Base-by-base conservation (phyloP, 352 stramenopile genomes). In the Phytophthora crassamura region DNA sequence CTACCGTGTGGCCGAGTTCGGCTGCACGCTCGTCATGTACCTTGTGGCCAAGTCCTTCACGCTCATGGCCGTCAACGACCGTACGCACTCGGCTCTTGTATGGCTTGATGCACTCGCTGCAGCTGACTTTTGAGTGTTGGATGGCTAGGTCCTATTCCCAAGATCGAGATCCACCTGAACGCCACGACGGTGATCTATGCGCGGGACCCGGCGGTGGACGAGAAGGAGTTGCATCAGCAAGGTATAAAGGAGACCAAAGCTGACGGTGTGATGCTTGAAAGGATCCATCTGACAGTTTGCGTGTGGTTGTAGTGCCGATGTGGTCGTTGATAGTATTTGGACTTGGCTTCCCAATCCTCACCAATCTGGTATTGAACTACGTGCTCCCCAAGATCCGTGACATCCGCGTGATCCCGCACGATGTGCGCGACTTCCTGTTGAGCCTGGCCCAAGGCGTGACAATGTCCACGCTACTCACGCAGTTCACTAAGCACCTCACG, bases 251-350 rank as follows among this genome's bases (percentile, higher is more conserved):
- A 25, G 22, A 25, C 22, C 22, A 25, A 25, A 25, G 22, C 22
- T 25, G 22, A 25, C 22, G 22, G 22, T 25, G 22, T 25, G 22
- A 25, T 25, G 22, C 22, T 25, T 25, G 22, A 25, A 4, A 3
- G 22, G n/a, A n/a, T n/a, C 22, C 22, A 25, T 25, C 22, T 25
- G 22, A n/a, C n/a, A n/a, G n/a, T n/a, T n/a, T n/a, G n/a, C n/a
- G n/a, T n/a, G n/a, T n/a, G n/a, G n/a, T n/a, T n/a, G n/a, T n/a
- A 85, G 83, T 90, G 22, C 70, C 77, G 3, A 86, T 87, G 71
- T 45, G 51, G 43, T 57, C 69, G 32, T 64, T 88, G 8, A 61
- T 80, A 9, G 39, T 75, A 16, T 59, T 64, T 15, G 67, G 70
- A 35, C 57, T 70, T 12, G 36, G n/a, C 1, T 18, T 80, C 3